Evolutionary conservation across 1,139 yeast genomes (phyloP), one percentile per base, ranked within the genome.

Genomic region (Magnusiomyces starmeri): DNA sequence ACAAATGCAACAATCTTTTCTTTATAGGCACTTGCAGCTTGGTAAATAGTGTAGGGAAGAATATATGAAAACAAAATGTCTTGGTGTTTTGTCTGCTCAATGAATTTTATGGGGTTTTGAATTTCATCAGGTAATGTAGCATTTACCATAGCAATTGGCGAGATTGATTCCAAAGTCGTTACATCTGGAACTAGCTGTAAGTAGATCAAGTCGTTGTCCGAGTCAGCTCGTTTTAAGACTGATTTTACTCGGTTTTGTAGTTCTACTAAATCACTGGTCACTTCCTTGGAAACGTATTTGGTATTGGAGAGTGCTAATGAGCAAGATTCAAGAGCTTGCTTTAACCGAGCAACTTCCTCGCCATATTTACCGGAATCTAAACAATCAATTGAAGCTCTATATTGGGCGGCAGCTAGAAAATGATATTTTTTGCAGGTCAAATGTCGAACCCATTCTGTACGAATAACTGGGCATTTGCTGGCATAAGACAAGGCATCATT

Each of bases 201-300:
- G 65, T 87, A 87, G 4, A 89, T 81, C 60, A 88, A 72, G 62
- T 87, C 92, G 63, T 89, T 89, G 58, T 89, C 96, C 60, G 81
- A 77, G 59, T 85, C 89, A 0, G 90, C 80, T 1, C 76, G 70
- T 16, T 71, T 67, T n/a, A 83, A 65, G 1, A 75, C 71, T 1
- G 72, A 73, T 4, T 67, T 63, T 0, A 85, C 72, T 4, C 75
- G 74, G 2, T 65, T 66, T 1, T 66, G 59, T 21, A 84, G 74
- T 0, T 81, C 80, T 24, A 66, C 65, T 7, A 78, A 65, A 57
- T 81, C 85, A 12, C 37, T 32, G 37, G 37, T n/a, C 1, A 77
- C 78, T 14, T 67, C 59, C 4, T 65, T 56, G 18, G 67, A 64
- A 1, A 80, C 81, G 56, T 77, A 76, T 52, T 73, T 72, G 46